Evolutionary conservation across 768 basidiomycete species (phyloP).

Genomic region (Russula griseocarnosa): DNA sequence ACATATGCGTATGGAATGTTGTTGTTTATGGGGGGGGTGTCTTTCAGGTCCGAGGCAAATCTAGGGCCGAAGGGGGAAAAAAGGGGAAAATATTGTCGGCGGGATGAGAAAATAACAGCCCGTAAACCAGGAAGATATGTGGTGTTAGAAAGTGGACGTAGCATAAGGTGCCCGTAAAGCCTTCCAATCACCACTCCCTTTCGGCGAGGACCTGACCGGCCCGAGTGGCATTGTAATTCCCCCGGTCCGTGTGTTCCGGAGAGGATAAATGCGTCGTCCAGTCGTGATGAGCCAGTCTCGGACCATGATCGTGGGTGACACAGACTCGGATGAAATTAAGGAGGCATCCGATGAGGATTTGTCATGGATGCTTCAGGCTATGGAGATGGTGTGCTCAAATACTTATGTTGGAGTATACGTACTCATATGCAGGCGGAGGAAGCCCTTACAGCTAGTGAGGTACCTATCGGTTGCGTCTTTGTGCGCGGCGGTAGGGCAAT

Average conservation of each 20-base stretch:
- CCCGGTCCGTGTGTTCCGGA: neutral
- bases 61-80: neutral
- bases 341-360: slow-evolving; percentile 35
- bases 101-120: neutral
- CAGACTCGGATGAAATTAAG: neutral
- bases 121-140: neutral
- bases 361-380: slow-evolving; percentile 80
- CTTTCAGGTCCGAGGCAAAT: slow-evolving; percentile 12
- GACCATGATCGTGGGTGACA: slow-evolving; percentile 3
- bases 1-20: slow-evolving; percentile 25
- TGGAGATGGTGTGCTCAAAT: slow-evolving; percentile 61
- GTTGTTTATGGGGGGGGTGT: slow-evolving; percentile 21
- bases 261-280: neutral
- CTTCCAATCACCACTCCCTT: neutral
- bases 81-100: neutral
- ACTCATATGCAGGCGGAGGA: slow-evolving; percentile 62
- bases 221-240: neutral
- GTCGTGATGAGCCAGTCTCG: no score
- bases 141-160: slow-evolving; percentile 1
- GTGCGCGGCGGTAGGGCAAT: slow-evolving; percentile 74
- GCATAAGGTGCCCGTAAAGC: slow-evolving; percentile 8
- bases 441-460: slow-evolving; percentile 79
- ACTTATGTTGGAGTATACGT: neutral
- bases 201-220: no score
- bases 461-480: slow-evolving; percentile 96